These are phyloP conservation scores for Casaregolazyma suthepensis DNA, from an alignment of 1,139 yeast genomes.

Conservation along the genomic window DNA sequence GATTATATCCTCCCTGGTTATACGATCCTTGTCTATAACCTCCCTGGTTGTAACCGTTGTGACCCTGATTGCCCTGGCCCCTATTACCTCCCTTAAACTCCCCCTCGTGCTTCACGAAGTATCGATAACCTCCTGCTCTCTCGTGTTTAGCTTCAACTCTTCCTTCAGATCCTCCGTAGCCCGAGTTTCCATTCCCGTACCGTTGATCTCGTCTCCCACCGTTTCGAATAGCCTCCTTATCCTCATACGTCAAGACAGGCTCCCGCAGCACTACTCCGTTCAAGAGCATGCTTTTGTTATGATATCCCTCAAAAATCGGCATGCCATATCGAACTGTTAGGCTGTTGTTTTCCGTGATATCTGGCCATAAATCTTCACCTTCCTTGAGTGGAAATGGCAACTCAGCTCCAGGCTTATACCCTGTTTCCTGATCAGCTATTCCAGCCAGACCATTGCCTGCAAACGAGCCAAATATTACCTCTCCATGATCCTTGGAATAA, in stretches of 20 bases:
- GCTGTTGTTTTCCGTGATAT: slow-evolving; percentile 51
- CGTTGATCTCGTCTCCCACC: slow-evolving; percentile 24
- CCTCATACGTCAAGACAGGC: slow-evolving; percentile 60
- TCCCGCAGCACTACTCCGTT: slow-evolving; percentile 68
- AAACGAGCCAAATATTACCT: slow-evolving; percentile 40
- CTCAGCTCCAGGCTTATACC: slow-evolving; percentile 44
- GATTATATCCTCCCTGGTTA: slow-evolving; percentile 12
- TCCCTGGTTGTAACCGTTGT: not conserved
- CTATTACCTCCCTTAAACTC: slow-evolving; percentile 7
- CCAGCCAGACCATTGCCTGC: slow-evolving; percentile 65
- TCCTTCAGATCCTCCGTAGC: slow-evolving; percentile 13
- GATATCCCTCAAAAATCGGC: slow-evolving; percentile 35
- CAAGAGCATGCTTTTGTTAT: slow-evolving; percentile 68
- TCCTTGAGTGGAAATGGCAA: slow-evolving; percentile 57
- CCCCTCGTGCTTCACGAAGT: slow-evolving; percentile 14
- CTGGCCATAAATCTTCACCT: slow-evolving; percentile 40
- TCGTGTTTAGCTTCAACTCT: slow-evolving; percentile 8
- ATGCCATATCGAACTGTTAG: slow-evolving; percentile 55
- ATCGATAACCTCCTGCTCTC: slow-evolving; percentile 14
- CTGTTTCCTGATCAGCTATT: slow-evolving; percentile 39
- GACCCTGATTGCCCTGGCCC: slow-evolving; percentile 6
- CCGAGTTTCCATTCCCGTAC: slow-evolving; percentile 17
- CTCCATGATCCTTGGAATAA: slow-evolving; percentile 29
- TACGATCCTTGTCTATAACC: slow-evolving; percentile 5
- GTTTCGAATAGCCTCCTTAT: slow-evolving; percentile 49